Conservation (phyloP, 2,329 filamentous ascomycete species). For the Fusarium palustre region DNA sequence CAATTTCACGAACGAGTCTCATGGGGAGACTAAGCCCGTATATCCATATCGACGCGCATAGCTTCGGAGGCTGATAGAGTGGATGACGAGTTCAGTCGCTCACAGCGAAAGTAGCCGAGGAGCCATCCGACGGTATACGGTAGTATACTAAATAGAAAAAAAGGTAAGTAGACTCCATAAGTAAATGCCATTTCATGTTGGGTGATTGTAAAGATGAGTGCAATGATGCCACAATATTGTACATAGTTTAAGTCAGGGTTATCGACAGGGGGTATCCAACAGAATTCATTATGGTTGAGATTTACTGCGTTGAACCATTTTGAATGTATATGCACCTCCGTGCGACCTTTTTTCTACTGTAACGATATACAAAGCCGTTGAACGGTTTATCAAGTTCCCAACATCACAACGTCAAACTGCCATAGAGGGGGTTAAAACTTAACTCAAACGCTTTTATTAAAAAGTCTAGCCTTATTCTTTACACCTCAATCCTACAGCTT, state of each 20-base stretch:
- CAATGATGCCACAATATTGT: constrained; percentile 18
- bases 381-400: not conserved
- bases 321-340: not conserved
- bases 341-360: not conserved
- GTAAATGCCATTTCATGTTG: constrained; percentile 8
- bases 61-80: constrained; percentile 32
- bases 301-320: not conserved
- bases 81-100: constrained; percentile 17
- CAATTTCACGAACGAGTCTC: constrained; percentile 46
- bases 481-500: constrained; percentile 8
- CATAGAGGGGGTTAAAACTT: not conserved
- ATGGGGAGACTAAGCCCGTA: not conserved
- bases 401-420: not conserved
- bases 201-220: constrained; percentile 18
- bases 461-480: not conserved
- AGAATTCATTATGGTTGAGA: not conserved
- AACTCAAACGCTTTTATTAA: not conserved
- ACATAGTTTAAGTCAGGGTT: constrained; percentile 8
- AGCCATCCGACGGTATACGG: constrained; percentile 17
- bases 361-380: not conserved
- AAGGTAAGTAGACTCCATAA: constrained; percentile 21
- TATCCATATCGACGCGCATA: not conserved
- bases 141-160: constrained; percentile 10
- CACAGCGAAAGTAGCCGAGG: constrained; percentile 12
- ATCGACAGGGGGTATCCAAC: not conserved